Evolutionary conservation across 495 filamentous ascomycete genomes (phyloP).

Genomic region (Chaetomium fimeti): DNA sequence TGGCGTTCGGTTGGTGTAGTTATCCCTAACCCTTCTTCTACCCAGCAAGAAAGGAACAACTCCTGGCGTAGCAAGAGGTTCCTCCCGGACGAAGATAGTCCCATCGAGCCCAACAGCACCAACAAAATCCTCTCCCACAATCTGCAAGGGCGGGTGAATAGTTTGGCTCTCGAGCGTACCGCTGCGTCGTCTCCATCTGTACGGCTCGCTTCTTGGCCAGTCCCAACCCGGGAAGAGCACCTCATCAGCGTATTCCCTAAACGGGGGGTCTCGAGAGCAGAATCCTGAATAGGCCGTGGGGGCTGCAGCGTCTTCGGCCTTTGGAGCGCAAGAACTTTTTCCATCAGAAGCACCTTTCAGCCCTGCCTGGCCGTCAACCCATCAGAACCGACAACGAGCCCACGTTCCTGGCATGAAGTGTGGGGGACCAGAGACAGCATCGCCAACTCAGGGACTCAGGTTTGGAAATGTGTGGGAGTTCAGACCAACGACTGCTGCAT

Average conservation of each 20-base stretch:
- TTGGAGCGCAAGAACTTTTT: background rate
- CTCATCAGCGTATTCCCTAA: slow-evolving; percentile 2
- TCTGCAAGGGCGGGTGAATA: too few species aligned
- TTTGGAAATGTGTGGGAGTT: too few species aligned
- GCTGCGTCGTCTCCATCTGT: too few species aligned
- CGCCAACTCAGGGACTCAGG: background rate
- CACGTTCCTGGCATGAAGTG: background rate
- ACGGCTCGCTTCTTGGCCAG: background rate
- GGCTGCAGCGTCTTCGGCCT: background rate
- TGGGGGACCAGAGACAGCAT: background rate
- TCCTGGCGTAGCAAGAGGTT: too few species aligned
- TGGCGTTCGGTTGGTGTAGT: too few species aligned
- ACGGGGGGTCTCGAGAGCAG: background rate
- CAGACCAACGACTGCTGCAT: background rate
- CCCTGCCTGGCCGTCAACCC: background rate
- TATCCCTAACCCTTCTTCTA: too few species aligned
- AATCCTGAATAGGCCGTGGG: background rate
- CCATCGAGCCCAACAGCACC: too few species aligned
- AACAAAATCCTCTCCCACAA: too few species aligned
- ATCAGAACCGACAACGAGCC: background rate
- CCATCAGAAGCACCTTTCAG: background rate
- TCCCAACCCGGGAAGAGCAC: background rate
- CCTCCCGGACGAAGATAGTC: too few species aligned
- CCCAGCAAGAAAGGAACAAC: too few species aligned
- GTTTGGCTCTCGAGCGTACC: too few species aligned